phyloP scores from a whole-genome alignment of 345 rosid species.

The Salix suchowensis region DNA sequence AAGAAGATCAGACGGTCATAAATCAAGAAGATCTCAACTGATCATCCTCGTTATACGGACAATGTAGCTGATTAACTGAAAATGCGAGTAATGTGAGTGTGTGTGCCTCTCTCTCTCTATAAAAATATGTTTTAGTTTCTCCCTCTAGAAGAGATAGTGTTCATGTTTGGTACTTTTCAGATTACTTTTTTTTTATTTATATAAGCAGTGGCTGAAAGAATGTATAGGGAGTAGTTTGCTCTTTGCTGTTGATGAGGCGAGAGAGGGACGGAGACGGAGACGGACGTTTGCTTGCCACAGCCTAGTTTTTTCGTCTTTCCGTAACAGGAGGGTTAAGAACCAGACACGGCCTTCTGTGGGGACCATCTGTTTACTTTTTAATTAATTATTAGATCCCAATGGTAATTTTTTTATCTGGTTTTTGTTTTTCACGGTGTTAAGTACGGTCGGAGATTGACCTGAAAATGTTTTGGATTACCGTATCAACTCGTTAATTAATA shows the following conservation, averaged over 20 bases:
- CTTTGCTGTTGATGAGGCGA: neutral
- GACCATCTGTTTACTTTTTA: neutral
- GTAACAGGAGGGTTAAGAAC: constrained; percentile 6
- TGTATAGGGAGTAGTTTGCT: neutral
- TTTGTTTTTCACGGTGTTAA: neutral
- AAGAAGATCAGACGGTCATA: neutral
- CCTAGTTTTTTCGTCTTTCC: neutral
- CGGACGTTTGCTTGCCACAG: constrained; percentile 1
- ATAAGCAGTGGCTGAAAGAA: no score
- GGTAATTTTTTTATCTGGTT: neutral
- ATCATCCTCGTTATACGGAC: neutral
- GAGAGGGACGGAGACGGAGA: neutral
- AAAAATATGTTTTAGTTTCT: neutral
- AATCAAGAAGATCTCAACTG: constrained; percentile 3
- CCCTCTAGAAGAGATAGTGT: no score
- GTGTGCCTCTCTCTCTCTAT: neutral
- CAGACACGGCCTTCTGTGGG: constrained; percentile 20
- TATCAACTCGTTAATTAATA: no score
- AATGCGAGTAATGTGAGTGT: neutral
- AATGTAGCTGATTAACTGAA: neutral
- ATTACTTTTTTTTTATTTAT: neutral
- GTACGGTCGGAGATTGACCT: no score
- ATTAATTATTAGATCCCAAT: no score
- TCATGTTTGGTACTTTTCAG: neutral
- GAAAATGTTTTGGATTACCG: no score